A percentile compares a stretch with the other conserved stretches of the same genome.
These are phyloP conservation scores for Umbelopsis sp. DNA, from an alignment of 192 early-diverging fungal genomes.

Conservation along the genomic window DNA sequence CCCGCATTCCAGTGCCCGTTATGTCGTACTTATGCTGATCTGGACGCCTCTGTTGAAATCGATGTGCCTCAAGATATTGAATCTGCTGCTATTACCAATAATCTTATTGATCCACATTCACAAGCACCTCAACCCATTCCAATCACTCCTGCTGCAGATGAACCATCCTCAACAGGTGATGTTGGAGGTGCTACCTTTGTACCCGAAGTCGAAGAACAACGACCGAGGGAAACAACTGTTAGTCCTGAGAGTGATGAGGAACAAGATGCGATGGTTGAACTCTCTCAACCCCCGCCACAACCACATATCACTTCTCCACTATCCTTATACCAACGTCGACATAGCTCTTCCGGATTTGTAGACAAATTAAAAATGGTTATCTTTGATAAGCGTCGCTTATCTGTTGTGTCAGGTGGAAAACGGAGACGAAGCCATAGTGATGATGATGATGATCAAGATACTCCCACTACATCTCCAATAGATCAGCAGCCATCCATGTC, in stretches of 20 bases:
- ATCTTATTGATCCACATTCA: not conserved
- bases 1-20: conserved; percentile 87
- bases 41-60: conserved; percentile 76
- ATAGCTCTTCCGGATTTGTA: not conserved
- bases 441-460: not conserved
- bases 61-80: conserved; percentile 21
- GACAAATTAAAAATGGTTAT: conserved; percentile 12
- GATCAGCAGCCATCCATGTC: not conserved
- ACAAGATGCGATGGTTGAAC: not conserved
- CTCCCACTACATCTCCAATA: not conserved
- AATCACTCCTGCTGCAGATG: not conserved
- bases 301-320: not conserved
- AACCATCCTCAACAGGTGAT: not conserved
- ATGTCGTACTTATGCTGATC: conserved; percentile 90
- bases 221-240: not conserved
- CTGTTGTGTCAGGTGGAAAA: not conserved
- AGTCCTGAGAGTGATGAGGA: not conserved
- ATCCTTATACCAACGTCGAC: not conserved
- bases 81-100: too few species aligned
- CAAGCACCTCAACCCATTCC: not conserved
- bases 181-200: conserved; percentile 11
- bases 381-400: conserved; percentile 16
- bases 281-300: not conserved
- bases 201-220: not conserved
- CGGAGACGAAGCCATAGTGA: not conserved